A percentile compares a stretch with the other conserved stretches of the same genome.
Conservation (phyloP, 768 basidiomycete genomes). For the Suillus variegatus region DNA sequence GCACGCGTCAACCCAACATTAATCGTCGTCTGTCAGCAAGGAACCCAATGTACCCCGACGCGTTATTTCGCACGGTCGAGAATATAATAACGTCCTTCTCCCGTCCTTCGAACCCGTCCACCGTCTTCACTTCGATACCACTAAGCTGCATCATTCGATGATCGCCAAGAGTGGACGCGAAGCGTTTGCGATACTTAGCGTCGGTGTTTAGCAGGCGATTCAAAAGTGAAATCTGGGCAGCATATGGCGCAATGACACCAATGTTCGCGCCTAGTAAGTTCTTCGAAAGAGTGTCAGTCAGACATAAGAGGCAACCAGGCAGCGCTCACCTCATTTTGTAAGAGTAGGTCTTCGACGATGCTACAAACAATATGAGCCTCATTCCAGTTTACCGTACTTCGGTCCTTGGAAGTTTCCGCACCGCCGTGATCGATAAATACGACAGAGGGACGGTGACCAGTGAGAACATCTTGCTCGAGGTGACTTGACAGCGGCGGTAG, state of each 20-base stretch:
- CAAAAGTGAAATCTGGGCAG: conserved; percentile 79
- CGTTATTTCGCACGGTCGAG: conserved; percentile 86
- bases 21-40: conserved; percentile 82
- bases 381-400: conserved; percentile 74
- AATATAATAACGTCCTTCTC: conserved; percentile 94
- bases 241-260: conserved; percentile 92
- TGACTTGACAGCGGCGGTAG: conserved; percentile 64
- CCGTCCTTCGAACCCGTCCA: conserved; percentile 92
- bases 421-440: conserved; percentile 83
- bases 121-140: conserved; percentile 84
- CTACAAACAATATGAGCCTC: conserved; percentile 80
- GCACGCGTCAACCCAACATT: conserved; percentile 90
- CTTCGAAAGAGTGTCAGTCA: conserved; percentile 34
- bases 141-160: conserved; percentile 65
- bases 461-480: conserved; percentile 36
- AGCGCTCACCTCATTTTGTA: conserved; percentile 65
- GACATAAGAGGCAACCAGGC: conserved; percentile 3
- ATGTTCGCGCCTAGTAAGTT: conserved; percentile 72
- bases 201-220: conserved; percentile 65
- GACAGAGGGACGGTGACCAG: conserved; percentile 56
- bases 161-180: conserved; percentile 61
- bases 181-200: conserved; percentile 50
- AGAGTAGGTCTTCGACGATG: conserved; percentile 80
- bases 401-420: conserved; percentile 63
- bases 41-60: conserved; percentile 80